A percentile compares a stretch with the other conserved stretches of the same genome.
Conservation (phyloP, 257 asterid species). For the Leptodermis oblonga region DNA sequence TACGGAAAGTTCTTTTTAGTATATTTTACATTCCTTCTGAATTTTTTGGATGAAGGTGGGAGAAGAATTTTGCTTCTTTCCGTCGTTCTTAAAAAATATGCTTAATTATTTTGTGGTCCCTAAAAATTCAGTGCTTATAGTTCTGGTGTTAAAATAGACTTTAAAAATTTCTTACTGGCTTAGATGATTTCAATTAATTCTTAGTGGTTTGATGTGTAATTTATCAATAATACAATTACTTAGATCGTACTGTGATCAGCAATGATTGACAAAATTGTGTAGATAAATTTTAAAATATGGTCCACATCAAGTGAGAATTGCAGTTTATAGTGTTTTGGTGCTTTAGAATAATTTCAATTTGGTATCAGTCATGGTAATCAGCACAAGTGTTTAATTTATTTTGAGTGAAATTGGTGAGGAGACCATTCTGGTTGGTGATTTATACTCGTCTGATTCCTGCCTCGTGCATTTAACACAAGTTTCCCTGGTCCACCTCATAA, state of each 20-base stretch:
- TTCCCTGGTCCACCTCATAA: background rate
- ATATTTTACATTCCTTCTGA: background rate
- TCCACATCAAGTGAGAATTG: background rate
- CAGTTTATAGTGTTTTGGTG: background rate
- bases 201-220: background rate
- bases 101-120: background rate
- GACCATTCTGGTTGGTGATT: background rate
- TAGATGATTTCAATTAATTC: background rate
- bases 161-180: background rate
- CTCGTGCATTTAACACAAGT: background rate
- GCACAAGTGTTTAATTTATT: background rate
- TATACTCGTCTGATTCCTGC: background rate
- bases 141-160: background rate
- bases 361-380: background rate
- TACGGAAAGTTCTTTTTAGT: conserved; percentile 1
- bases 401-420: background rate
- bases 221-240: background rate
- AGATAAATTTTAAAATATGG: background rate
- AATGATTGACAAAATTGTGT: background rate
- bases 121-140: background rate
- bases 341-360: background rate
- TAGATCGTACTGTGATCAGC: background rate
- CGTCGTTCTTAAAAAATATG: background rate
- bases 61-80: background rate
- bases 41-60: background rate